Conservation (phyloP, 129 eudicot genomes). For the Kitagawia praeruptora region DNA sequence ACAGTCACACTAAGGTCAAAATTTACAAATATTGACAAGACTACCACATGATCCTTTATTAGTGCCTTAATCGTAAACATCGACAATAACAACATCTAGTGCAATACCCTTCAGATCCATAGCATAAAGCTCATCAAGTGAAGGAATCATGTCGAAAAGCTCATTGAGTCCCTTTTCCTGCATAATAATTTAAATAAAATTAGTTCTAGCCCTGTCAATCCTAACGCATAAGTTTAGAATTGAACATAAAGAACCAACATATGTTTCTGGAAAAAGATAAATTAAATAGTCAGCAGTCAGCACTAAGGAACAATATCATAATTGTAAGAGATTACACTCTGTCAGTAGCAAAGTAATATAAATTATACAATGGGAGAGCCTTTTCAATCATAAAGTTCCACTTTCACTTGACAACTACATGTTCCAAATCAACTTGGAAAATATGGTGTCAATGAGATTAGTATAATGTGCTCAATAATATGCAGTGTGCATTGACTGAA, state of each 20-base stretch:
- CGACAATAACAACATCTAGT: constrained; percentile 60
- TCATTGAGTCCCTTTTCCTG: constrained; percentile 81
- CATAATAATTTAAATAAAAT: constrained; percentile 8
- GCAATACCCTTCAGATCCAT: constrained; percentile 51
- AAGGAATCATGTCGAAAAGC: constrained; percentile 60
- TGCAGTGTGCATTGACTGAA: neutral
- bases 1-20: neutral
- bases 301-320: neutral
- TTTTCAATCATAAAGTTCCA: neutral
- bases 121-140: constrained; percentile 61
- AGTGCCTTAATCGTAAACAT: constrained; percentile 49
- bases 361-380: neutral
- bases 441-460: neutral
- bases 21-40: too few species aligned
- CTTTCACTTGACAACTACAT: neutral
- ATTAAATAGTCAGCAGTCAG: neutral
- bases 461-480: neutral
- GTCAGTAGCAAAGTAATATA: neutral
- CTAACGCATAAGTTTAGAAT: neutral
- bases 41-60: too few species aligned
- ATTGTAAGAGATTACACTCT: neutral
- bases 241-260: neutral
- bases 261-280: neutral
- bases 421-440: neutral
- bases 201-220: neutral